Conservation (phyloP, 768 basidiomycete species). For the Rhizopogon rudus region DNA sequence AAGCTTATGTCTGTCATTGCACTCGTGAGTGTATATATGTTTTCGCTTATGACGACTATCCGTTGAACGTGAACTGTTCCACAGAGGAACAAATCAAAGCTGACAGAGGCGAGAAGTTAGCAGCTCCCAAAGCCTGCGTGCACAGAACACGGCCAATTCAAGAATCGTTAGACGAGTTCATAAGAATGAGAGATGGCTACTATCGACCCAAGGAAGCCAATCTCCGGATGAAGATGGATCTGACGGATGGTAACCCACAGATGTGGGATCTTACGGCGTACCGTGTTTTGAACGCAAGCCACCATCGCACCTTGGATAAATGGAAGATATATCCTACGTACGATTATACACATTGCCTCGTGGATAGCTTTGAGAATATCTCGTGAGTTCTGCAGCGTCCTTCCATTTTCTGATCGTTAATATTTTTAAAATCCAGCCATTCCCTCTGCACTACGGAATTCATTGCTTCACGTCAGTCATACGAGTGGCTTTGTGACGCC, state of each 20-base stretch:
- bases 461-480: slow-evolving; percentile 91
- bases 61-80: background rate
- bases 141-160: slow-evolving; percentile 83
- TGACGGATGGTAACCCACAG: slow-evolving; percentile 89
- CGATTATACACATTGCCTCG: slow-evolving; percentile 97
- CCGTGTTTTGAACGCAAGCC: slow-evolving; percentile 83
- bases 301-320: slow-evolving; percentile 88
- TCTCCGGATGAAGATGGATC: slow-evolving; percentile 95
- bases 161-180: slow-evolving; percentile 86
- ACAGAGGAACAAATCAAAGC: slow-evolving; percentile 89
- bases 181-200: slow-evolving; percentile 86
- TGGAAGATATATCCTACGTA: slow-evolving; percentile 99
- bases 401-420: background rate
- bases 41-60: slow-evolving; percentile 1
- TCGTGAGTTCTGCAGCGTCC: slow-evolving; percentile 57
- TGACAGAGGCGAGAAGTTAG: slow-evolving; percentile 81
- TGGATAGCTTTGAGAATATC: slow-evolving; percentile 98
- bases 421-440: slow-evolving; percentile 51
- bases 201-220: slow-evolving; percentile 92
- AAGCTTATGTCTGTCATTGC: slow-evolving; percentile 95
- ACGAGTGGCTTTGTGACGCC: slow-evolving; percentile 98
- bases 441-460: slow-evolving; percentile 97
- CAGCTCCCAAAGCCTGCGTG: slow-evolving; percentile 76
- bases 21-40: slow-evolving; percentile 58
- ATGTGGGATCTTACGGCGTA: slow-evolving; percentile 99